A percentile compares a stretch with the other conserved stretches of the same genome.
phyloP scores from a whole-genome alignment of 2,329 filamentous ascomycete genomes.

The Clonostachys sp. region DNA sequence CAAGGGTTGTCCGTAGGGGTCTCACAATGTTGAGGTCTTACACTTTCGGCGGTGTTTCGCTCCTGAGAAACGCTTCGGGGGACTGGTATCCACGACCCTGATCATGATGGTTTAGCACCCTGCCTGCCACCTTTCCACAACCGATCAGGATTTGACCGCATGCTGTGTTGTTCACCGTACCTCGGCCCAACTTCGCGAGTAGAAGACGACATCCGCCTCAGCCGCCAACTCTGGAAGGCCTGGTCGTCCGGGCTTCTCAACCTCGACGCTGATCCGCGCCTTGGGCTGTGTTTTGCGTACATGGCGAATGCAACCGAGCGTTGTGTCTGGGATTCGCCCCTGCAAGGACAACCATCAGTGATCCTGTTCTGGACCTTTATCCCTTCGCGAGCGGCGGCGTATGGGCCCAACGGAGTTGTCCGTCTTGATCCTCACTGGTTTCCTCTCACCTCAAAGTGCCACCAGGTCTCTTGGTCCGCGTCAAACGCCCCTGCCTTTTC shows the following conservation, averaged over 20 bases:
- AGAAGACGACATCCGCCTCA: conserved; percentile 68
- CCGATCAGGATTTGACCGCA: background rate
- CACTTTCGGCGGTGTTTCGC: conserved; percentile 37
- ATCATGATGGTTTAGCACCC: background rate
- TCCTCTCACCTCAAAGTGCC: conserved; percentile 62
- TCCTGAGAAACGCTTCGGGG: conserved; percentile 44
- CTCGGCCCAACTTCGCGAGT: conserved; percentile 67
- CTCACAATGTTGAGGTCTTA: conserved; percentile 20
- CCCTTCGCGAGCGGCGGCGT: background rate
- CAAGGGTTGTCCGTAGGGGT: background rate
- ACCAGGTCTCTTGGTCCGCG: conserved; percentile 44
- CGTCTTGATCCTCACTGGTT: too few species aligned
- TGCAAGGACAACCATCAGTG: conserved; percentile 12
- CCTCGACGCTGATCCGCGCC: conserved; percentile 61
- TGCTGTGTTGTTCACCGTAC: conserved; percentile 28
- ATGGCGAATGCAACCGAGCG: conserved; percentile 52
- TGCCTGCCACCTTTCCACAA: background rate
- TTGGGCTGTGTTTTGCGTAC: conserved; percentile 39
- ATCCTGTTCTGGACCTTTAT: background rate
- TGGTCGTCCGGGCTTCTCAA: conserved; percentile 63
- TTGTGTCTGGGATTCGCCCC: conserved; percentile 62
- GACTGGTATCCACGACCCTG: conserved; percentile 33
- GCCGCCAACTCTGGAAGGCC: conserved; percentile 56
- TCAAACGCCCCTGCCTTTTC: conserved; percentile 31
- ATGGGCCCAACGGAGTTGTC: too few species aligned